These are phyloP conservation scores for Zalerion maritima DNA, from an alignment of 495 filamentous ascomycete species.

Conservation along the genomic window DNA sequence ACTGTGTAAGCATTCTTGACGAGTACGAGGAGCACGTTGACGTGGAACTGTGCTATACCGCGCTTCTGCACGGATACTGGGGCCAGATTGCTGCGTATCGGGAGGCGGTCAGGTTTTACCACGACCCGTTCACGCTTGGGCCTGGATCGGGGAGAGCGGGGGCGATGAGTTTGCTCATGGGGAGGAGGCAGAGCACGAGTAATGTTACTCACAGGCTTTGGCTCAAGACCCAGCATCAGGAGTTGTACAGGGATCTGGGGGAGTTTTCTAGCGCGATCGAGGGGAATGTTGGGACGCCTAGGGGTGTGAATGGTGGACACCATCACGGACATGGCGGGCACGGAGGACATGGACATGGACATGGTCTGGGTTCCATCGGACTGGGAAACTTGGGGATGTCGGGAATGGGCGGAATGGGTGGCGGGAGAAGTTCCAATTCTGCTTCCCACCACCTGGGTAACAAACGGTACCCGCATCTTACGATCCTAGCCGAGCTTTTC, in stretches of 20 bases:
- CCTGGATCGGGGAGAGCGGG: no score
- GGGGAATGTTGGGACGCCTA: no score
- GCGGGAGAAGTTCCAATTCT: not conserved
- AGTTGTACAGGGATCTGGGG: constrained; percentile 9
- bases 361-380: no score
- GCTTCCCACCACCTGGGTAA: constrained; percentile 3
- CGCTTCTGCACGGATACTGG: constrained; percentile 36
- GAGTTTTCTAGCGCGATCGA: constrained; percentile 4
- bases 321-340: no score
- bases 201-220: no score
- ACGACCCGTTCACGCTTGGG: constrained; percentile 5
- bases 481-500: constrained; percentile 25
- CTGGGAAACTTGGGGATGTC: no score
- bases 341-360: no score
- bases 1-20: constrained; percentile 13
- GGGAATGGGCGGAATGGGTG: no score
- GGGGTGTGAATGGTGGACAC: no score
- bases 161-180: no score
- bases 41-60: constrained; percentile 27
- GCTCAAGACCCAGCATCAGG: constrained; percentile 7
- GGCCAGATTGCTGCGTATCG: constrained; percentile 40
- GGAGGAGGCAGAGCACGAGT: no score
- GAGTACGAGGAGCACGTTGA: constrained; percentile 24
- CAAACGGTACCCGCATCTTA: constrained; percentile 1
- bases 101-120: constrained; percentile 28